Percentiles rank a stretch among this genome's conserved stretches.
Conservation (phyloP, 2,329 filamentous ascomycete species). For the Fusarium siculi region DNA sequence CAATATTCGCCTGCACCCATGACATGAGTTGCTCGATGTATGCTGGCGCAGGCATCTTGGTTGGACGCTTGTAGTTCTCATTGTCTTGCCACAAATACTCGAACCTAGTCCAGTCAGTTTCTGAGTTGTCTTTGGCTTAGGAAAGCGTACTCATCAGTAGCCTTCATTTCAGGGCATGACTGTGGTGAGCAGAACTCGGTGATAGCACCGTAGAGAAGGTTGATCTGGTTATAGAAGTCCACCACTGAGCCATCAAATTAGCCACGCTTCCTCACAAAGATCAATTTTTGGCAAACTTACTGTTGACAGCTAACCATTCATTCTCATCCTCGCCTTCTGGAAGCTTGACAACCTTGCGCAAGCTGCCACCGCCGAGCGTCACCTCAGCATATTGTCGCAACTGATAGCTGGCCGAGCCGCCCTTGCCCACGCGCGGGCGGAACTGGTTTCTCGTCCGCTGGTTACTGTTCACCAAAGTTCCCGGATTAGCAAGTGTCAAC, state of each 20-base stretch:
- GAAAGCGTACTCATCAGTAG: slow-evolving; percentile 87
- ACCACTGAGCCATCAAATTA: slow-evolving; percentile 72
- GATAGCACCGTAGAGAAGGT: slow-evolving; percentile 97
- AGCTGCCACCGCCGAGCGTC: slow-evolving; percentile 90
- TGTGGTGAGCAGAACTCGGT: slow-evolving; percentile 99
- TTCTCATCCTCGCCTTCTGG: slow-evolving; percentile 98
- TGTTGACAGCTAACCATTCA: slow-evolving; percentile 98
- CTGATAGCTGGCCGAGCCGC: slow-evolving; percentile 88
- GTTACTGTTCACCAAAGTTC: slow-evolving; percentile 66
- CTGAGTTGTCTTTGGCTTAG: background rate
- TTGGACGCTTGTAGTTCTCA: slow-evolving; percentile 92
- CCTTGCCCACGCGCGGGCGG: slow-evolving; percentile 87
- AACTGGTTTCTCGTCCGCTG: slow-evolving; percentile 91
- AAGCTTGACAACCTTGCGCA: slow-evolving; percentile 95
- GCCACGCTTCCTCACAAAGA: background rate
- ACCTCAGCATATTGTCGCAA: slow-evolving; percentile 98
- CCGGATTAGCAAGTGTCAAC: slow-evolving; percentile 46
- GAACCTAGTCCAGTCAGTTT: slow-evolving; percentile 68
- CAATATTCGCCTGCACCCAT: slow-evolving; percentile 95
- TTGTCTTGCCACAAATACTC: slow-evolving; percentile 99
- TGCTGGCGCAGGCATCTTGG: slow-evolving; percentile 96
- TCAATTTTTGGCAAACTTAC: slow-evolving; percentile 59
- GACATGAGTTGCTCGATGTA: slow-evolving; percentile 98
- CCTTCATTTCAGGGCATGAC: slow-evolving; percentile 99
- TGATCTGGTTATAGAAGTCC: slow-evolving; percentile 99